Conservation (phyloP, 2,329 filamentous ascomycete genomes). For the Colletotrichum shisoi region DNA sequence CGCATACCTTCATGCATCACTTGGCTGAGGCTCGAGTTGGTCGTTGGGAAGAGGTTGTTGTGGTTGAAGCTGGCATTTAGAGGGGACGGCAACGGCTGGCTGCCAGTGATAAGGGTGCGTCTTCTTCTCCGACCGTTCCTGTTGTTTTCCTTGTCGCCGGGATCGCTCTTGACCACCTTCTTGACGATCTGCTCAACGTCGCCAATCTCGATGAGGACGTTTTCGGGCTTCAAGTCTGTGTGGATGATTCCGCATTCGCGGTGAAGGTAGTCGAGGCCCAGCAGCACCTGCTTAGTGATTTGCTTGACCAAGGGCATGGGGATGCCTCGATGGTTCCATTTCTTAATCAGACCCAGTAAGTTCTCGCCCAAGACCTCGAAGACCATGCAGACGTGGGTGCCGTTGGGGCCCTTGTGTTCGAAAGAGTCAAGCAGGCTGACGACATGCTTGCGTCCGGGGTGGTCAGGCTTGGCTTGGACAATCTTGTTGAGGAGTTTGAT, state of each 20-base stretch:
- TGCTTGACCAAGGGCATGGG: slow-evolving; percentile 97
- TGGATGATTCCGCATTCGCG: slow-evolving; percentile 99
- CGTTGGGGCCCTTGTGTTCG: slow-evolving; percentile 96
- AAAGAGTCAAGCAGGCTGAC: slow-evolving; percentile 97
- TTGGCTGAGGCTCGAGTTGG: slow-evolving; percentile 80
- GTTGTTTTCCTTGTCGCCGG: slow-evolving; percentile 81
- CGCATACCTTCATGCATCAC: slow-evolving; percentile 79
- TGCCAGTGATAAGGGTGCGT: slow-evolving; percentile 94
- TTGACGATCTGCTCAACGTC: slow-evolving; percentile 99
- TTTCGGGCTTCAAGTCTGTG: slow-evolving; percentile 96
- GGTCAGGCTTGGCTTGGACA: slow-evolving; percentile 90
- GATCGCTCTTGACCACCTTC: slow-evolving; percentile 87
- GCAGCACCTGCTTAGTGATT: slow-evolving; percentile 96
- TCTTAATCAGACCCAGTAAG: slow-evolving; percentile 91
- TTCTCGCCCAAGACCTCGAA: slow-evolving; percentile 98
- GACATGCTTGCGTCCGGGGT: slow-evolving; percentile 92
- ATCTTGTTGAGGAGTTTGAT: slow-evolving; percentile 98
- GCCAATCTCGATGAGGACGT: slow-evolving; percentile 97
- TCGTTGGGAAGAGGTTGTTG: slow-evolving; percentile 71
- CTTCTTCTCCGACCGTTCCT: slow-evolving; percentile 88
- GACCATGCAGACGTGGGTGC: slow-evolving; percentile 98
- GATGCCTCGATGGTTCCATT: slow-evolving; percentile 97
- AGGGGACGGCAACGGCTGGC: slow-evolving; percentile 92
- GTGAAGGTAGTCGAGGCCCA: slow-evolving; percentile 95
- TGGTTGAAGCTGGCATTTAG: slow-evolving; percentile 91